These are phyloP conservation scores for Aspergillus heteromorphus DNA, from an alignment of 495 filamentous ascomycete genomes.

Conservation along the genomic window DNA sequence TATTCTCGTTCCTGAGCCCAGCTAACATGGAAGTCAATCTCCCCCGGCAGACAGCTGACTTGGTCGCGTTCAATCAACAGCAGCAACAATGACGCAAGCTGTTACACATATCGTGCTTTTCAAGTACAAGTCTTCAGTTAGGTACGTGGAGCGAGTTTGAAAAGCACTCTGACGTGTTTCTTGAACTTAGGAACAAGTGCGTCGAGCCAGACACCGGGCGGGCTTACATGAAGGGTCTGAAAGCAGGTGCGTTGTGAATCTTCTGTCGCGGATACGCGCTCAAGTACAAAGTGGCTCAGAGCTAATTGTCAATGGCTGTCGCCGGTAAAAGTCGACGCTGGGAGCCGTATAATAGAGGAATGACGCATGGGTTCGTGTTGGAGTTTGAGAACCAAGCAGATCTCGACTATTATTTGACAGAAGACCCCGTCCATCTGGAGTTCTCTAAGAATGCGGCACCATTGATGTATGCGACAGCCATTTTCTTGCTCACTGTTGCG, in stretches of 20 bases:
- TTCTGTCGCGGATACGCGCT: too few relatives aligned
- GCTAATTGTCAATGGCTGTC: neutral
- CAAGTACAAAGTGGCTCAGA: too few relatives aligned
- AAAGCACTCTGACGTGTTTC: constrained; percentile 3
- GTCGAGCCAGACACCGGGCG: neutral
- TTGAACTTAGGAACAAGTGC: neutral
- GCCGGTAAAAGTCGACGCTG: neutral
- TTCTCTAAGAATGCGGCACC: constrained; percentile 4
- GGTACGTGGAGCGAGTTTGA: constrained; percentile 6
- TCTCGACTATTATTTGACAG: constrained; percentile 7
- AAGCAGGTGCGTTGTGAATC: neutral
- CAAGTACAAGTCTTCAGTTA: constrained; percentile 1
- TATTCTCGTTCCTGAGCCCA: too few relatives aligned
- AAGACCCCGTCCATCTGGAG: constrained; percentile 6
- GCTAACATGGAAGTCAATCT: too few relatives aligned
- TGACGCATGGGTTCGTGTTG: constrained; percentile 11
- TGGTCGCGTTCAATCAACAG: neutral
- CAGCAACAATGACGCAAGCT: neutral
- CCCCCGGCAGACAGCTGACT: too few relatives aligned
- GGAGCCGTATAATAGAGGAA: neutral
- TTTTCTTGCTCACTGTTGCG: neutral
- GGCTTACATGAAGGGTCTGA: constrained; percentile 2
- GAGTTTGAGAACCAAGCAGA: constrained; percentile 15
- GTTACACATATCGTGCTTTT: constrained; percentile 6
- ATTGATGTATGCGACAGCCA: neutral